These are phyloP conservation scores for Tylopilus plumbeoviolaceoides DNA, from an alignment of 768 basidiomycete species.

Conservation along the genomic window DNA sequence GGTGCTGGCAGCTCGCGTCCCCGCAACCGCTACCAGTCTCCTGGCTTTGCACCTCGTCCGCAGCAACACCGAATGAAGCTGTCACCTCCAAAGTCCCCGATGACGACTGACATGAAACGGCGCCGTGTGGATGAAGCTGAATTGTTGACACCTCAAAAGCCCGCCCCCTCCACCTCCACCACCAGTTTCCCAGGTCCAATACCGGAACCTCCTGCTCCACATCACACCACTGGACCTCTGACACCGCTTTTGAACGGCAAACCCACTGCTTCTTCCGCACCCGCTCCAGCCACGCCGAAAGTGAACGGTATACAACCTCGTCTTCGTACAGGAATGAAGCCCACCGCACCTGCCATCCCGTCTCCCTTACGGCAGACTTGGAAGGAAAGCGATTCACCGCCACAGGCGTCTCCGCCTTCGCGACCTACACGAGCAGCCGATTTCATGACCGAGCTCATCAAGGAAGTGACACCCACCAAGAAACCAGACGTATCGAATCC, in stretches of 20 bases:
- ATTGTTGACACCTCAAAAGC: conserved; percentile 34
- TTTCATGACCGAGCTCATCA: conserved; percentile 66
- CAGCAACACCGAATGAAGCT: conserved; percentile 43
- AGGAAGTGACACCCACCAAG: conserved; percentile 63
- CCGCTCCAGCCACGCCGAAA: conserved; percentile 24
- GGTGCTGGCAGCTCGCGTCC: conserved; percentile 72
- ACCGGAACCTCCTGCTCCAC: conserved; percentile 33
- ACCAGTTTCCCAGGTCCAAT: no score
- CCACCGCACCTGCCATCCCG: conserved; percentile 60
- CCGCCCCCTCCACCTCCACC: conserved; percentile 26
- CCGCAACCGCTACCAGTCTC: conserved; percentile 69
- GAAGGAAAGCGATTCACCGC: conserved; percentile 43
- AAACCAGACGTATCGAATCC: conserved; percentile 72
- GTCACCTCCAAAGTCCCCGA: conserved; percentile 35
- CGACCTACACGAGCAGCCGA: conserved; percentile 62
- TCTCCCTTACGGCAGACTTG: conserved; percentile 77
- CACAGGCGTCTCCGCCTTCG: conserved; percentile 29
- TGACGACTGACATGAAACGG: conserved; percentile 52
- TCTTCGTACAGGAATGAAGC: conserved; percentile 45
- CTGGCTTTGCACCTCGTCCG: conserved; percentile 61
- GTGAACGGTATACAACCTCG: conserved; percentile 28
- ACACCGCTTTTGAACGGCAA: conserved; percentile 26
- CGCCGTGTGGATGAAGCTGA: conserved; percentile 52
- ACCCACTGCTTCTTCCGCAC: conserved; percentile 22
- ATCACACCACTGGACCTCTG: conserved; percentile 26